Evolutionary conservation across 208 protist genomes (phyloP), one percentile per base, ranked within the genome.

Genomic region (Trypanosoma cruzi): DNA sequence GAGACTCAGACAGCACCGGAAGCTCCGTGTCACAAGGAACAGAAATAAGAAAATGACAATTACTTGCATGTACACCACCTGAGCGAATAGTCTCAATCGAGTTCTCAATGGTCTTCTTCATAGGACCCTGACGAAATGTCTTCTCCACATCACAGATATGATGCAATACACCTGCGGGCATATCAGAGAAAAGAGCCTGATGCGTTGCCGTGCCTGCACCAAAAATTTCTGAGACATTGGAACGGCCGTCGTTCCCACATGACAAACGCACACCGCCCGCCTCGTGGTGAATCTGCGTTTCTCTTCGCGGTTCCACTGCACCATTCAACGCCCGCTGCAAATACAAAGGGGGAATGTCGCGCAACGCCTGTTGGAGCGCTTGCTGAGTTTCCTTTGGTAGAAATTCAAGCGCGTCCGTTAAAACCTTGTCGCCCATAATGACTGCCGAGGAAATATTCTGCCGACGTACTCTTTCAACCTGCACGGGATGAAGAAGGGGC

Each of bases 281-380:
- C 18, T 57, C 53, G 28, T 57, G 28, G 8, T 31, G 0, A 37
- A 57, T 57, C 11, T 57, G 53, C 10, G 53, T 57, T 57, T 57
- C 53, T 0, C 53, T 2, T 31, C 53, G 13, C 1, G 8, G 24
- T 34, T 46, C 0, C 34, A 46, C 29, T 20, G 36, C 24, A 62
- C 1, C 28, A 46, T 46, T 48, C 28, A 62, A n/a, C 16, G 37
- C 8, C 14, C 22, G 36, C 34, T 62, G 57, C 37, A 48, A 48
- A 18, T 34, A 37, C 26, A 34, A 36, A 57, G 53, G 53, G 28
- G 53, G 28, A 31, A 57, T 57, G 8, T 57, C 28, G 4, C 3
- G 13, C 31, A 57, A n/a, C 7, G 53, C 26, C 20, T 16, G 28
- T 34, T 57, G 26, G 20, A 57, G 53, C 4, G 24, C 53, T 34